Conservation (phyloP, 805 yeast genomes). For the Saturnispora gosingensis region DNA sequence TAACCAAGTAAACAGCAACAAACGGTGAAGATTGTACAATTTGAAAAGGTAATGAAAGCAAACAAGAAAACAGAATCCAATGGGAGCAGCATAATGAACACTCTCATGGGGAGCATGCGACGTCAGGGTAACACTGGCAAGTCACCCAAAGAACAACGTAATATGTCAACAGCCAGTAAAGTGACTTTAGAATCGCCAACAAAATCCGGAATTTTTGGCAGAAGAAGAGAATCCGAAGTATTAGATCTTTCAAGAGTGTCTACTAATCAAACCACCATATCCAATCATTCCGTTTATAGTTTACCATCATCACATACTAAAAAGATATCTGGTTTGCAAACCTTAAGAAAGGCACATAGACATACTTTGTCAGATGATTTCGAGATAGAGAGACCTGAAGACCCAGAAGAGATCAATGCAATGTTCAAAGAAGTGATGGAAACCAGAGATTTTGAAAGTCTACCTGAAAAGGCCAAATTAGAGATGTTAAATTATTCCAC, state of each 20-base stretch:
- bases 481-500: constrained; percentile 68
- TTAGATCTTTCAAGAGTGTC: constrained; percentile 22
- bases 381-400: constrained; percentile 56
- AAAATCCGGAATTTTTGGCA: constrained; percentile 1
- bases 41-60: constrained; percentile 5
- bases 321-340: constrained; percentile 16
- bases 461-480: constrained; percentile 57
- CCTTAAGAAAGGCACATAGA: constrained; percentile 26
- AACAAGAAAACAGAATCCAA: constrained; percentile 9
- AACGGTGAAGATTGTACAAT: neutral
- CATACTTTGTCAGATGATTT: constrained; percentile 33
- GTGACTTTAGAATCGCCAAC: constrained; percentile 4
- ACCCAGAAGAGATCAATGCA: constrained; percentile 56
- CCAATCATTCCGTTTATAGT: constrained; percentile 18
- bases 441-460: constrained; percentile 62
- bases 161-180: neutral
- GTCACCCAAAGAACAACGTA: neutral
- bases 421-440: constrained; percentile 76
- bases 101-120: constrained; percentile 13
- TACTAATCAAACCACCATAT: constrained; percentile 18
- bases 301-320: constrained; percentile 24
- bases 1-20: neutral
- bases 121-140: constrained; percentile 1
- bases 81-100: constrained; percentile 7
- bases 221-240: constrained; percentile 7